Base-by-base conservation (phyloP, 148 eudicot species). In the Camellia granthamiana region DNA sequence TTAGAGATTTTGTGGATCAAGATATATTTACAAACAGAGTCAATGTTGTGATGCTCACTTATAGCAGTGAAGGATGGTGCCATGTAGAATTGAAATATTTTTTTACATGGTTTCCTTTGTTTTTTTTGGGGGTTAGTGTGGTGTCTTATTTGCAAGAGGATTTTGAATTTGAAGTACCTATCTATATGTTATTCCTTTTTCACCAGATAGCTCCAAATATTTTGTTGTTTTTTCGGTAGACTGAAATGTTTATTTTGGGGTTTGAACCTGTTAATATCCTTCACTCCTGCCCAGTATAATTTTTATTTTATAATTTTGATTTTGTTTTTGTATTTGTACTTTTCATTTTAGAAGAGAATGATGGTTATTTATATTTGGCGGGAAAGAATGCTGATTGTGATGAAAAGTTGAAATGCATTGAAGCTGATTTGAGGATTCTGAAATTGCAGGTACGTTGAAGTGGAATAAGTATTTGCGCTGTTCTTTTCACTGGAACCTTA, bases 341-440 rank as follows among this genome's bases (percentile, higher is more conserved):
- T 49, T 21, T 11, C 52, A 6, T 23, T 6, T 74, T 11, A 23
- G 79, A 61, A 77, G 62, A 49, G 18, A 55, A 15, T 66, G 47
- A 66, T 66, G 59, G 78, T 67, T 75, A 42, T 60, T 52, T 63
- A 55, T 58, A 7, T 73, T 60, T 63, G 69, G 76, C 93, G 91
- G 98, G 97, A 72, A 90, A 80, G 83, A 78, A 77, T 83, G 83
- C 81, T 78, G 89, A 84, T 80, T 88, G 77, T 61, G 90, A 83
- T 23, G 76, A 84, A 79, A 90, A 87, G 77, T 61, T 91, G 73
- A 90, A 87, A 79, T 89, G 97, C 73, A 87, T 93, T 46, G 95
- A 96, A 82, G 99, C 99, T 73, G 98, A 96, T 87, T 78, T 90
- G 79, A 93, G 86, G 81, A 92, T 93, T 84, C 84, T 96, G 82